Conservation (phyloP, 2,329 filamentous ascomycete genomes). For the Xylaria sp. region DNA sequence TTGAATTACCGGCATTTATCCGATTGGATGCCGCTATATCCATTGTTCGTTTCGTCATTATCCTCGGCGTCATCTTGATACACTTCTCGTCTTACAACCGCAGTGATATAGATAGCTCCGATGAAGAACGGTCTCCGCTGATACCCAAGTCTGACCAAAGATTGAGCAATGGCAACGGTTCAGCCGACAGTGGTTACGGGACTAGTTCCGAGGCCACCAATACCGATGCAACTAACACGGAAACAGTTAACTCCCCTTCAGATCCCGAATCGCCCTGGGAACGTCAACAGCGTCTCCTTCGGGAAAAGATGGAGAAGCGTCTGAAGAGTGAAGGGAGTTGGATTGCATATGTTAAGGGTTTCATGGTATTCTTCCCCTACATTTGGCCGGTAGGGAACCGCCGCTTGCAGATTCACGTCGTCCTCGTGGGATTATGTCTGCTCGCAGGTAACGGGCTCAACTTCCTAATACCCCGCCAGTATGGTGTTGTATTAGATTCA, state of each 20-base stretch:
- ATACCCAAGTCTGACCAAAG: constrained; percentile 57
- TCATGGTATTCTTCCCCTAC: constrained; percentile 80
- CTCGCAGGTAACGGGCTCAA: constrained; percentile 78
- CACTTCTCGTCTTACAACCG: constrained; percentile 44
- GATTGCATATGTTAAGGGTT: constrained; percentile 80
- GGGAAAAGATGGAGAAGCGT: constrained; percentile 71
- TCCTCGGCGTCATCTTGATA: constrained; percentile 43
- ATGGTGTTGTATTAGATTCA: constrained; percentile 80
- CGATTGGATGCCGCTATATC: constrained; percentile 48
- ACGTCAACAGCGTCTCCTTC: constrained; percentile 62
- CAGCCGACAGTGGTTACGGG: constrained; percentile 55
- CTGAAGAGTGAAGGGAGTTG: constrained; percentile 80
- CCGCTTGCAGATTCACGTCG: constrained; percentile 73
- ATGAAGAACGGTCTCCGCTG: constrained; percentile 69
- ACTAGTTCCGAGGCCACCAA: constrained; percentile 55
- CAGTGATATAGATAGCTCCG: constrained; percentile 41
- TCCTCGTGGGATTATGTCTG: constrained; percentile 74
- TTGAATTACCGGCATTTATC: constrained; percentile 39
- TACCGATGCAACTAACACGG: constrained; percentile 48
- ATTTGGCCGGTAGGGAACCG: constrained; percentile 78
- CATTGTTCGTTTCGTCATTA: constrained; percentile 49
- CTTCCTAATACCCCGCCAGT: constrained; percentile 80
- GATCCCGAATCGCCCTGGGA: constrained; percentile 65
- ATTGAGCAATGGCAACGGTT: constrained; percentile 42
- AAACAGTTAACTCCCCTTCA: constrained; percentile 50